A percentile compares a stretch with the other conserved stretches of the same genome.
phyloP scores from a whole-genome alignment of 768 basidiomycete genomes.

The Daedaleopsis nitida region DNA sequence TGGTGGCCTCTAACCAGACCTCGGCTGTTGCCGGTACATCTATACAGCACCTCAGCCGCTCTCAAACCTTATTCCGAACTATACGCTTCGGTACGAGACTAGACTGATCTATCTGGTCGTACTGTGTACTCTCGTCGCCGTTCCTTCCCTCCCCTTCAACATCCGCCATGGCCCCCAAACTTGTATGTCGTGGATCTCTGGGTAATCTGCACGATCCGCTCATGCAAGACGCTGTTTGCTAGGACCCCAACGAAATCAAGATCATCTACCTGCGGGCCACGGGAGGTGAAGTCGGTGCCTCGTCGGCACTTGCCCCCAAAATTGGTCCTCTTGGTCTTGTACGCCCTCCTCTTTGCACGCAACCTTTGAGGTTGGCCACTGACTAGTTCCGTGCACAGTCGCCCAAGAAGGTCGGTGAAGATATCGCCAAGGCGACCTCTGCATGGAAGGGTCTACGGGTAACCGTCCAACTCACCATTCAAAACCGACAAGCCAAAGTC shows the following conservation, averaged over 20 bases:
- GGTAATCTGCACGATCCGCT: not conserved
- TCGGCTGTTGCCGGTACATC: slow-evolving; percentile 30
- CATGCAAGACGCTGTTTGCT: slow-evolving; percentile 3
- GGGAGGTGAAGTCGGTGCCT: slow-evolving; percentile 99
- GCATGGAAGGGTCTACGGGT: slow-evolving; percentile 99
- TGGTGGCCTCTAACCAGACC: slow-evolving; percentile 6
- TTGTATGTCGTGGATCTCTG: slow-evolving; percentile 48
- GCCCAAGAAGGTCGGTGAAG: slow-evolving; percentile 99
- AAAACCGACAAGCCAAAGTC: slow-evolving; percentile 98
- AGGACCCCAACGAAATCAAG: slow-evolving; percentile 98
- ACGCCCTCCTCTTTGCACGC: slow-evolving; percentile 34
- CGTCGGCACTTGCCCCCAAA: slow-evolving; percentile 97
- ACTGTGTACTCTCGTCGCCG: slow-evolving; percentile 28
- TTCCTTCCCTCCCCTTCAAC: slow-evolving; percentile 33
- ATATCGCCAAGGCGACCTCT: slow-evolving; percentile 98
- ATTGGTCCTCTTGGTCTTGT: slow-evolving; percentile 99
- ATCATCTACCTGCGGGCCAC: slow-evolving; percentile 98
- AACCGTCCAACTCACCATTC: slow-evolving; percentile 98
- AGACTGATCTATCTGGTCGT: slow-evolving; percentile 21
- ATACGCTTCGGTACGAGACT: slow-evolving; percentile 20
- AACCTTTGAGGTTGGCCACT: slow-evolving; percentile 14
- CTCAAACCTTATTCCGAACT: slow-evolving; percentile 52
- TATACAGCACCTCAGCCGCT: slow-evolving; percentile 61
- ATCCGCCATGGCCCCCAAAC: slow-evolving; percentile 73
- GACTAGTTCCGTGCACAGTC: slow-evolving; percentile 56